phyloP scores from a whole-genome alignment of 306 rosid genomes.

The Cicer arietinum region DNA sequence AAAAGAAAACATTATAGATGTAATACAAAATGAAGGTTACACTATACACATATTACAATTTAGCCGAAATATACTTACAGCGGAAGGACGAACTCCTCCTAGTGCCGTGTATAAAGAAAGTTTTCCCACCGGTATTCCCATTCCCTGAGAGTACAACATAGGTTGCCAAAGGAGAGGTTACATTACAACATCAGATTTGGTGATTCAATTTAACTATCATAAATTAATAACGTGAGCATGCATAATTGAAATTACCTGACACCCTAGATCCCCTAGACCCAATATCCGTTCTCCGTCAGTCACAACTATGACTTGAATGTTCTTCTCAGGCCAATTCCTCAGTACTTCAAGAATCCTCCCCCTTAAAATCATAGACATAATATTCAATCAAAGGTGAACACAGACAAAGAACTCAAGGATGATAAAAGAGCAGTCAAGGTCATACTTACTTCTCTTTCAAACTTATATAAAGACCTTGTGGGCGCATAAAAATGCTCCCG shows the following conservation, averaged over 20 bases:
- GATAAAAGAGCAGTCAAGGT: conserved; percentile 5
- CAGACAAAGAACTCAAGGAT: conserved; percentile 5
- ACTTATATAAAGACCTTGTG: conserved; percentile 97
- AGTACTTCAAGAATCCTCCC: conserved; percentile 92
- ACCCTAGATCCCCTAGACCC: conserved; percentile 98
- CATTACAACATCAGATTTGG: conserved; percentile 25
- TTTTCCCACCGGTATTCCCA: conserved; percentile 99
- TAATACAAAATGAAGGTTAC: conserved; percentile 20
- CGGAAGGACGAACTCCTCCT: conserved; percentile 97
- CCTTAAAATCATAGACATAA: conserved; percentile 51
- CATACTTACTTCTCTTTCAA: conserved; percentile 89
- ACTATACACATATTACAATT: not conserved
- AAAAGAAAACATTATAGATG: conserved; percentile 30
- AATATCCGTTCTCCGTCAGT: conserved; percentile 96
- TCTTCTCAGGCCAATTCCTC: conserved; percentile 96
- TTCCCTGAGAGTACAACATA: conserved; percentile 69
- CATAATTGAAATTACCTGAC: conserved; percentile 68
- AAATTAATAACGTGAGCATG: not conserved
- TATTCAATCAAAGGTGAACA: conserved; percentile 37
- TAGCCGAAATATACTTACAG: conserved; percentile 66
- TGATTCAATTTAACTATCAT: conserved; percentile 32
- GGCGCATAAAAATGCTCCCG: conserved; percentile 84
- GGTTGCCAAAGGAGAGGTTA: conserved; percentile 29
- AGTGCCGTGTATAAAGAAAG: conserved; percentile 94
- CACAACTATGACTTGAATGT: conserved; percentile 94